Base-by-base conservation (phyloP, 306 rosid species). In the Macrotyloma uniflorum region DNA sequence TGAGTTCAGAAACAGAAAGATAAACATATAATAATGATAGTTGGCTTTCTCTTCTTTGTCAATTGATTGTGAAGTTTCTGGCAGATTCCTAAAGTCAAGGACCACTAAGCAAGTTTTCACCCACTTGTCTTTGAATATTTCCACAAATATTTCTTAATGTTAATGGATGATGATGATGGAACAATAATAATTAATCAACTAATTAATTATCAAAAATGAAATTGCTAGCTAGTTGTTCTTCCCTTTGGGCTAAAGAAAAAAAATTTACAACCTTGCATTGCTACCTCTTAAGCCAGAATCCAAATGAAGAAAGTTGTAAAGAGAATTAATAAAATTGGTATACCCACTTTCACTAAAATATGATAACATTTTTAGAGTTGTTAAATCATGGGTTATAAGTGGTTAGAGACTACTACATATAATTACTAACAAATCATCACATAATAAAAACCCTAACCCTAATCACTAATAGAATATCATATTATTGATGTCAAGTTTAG, bases 321-420 rank as follows among this genome's bases (percentile, higher is more conserved):
- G 38, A 54, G 40, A 72, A 54, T 42, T 53, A 67, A 66, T 32
- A 59, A 38, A 70, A 79, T 74, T 75, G 70, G 87, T 67, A 67
- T 70, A 83, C 77, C 85, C 77, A 83, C 83, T 67, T 63, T 61
- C 54, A 66, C 80, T 86, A 22, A 76, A 74, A 74, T 66, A 57
- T 19, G 64, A 26, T 47, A 54, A 66, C 51, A 67, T 59, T 72
- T n/a, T 67, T 68, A 38, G 79, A 67, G 75, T 61, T 72, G 80
- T 72, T 69, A 85, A 85, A 10, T 3, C 14, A 18, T 45, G 72
- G 32, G 61, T 49, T 67, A 68, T 14, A 14, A 15, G 58, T 68
- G 42, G 83, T 72, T 84, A 72, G 50, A 50, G 30, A 14, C 0
- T 12, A 57, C 20, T 22, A 3, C 69, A 70, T 23, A 23, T 24